A percentile compares a stretch with the other conserved stretches of the same genome.
phyloP scores from a whole-genome alignment of 2,329 filamentous ascomycete genomes.

The Arthroderma sp. region DNA sequence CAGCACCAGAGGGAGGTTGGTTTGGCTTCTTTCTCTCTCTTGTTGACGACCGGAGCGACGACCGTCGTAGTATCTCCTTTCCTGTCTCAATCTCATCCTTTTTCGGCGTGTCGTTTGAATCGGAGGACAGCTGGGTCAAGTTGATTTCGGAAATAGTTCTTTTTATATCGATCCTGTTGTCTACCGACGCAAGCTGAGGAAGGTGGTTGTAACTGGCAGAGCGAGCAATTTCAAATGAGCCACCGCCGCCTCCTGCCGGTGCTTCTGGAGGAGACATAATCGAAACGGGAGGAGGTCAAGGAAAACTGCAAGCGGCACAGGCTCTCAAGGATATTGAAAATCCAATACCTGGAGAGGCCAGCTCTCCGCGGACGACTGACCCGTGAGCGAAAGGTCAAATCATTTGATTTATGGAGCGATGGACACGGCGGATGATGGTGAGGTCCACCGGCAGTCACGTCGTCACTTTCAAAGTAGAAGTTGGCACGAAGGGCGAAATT shows the following conservation, averaged over 20 bases:
- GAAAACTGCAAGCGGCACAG: constrained; percentile 10
- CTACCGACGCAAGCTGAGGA: constrained; percentile 25
- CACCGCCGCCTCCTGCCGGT: constrained; percentile 13
- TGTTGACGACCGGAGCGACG: constrained; percentile 22
- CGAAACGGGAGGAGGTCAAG: constrained; percentile 10
- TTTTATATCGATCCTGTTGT: constrained; percentile 27
- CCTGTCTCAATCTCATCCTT: constrained; percentile 27
- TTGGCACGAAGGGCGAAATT: background rate
- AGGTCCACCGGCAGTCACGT: too few relatives aligned
- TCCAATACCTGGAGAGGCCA: constrained; percentile 23
- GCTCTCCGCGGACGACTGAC: constrained; percentile 25
- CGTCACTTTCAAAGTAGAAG: too few relatives aligned
- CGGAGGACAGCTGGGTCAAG: constrained; percentile 23
- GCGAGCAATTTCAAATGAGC: constrained; percentile 29
- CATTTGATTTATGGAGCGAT: too few relatives aligned
- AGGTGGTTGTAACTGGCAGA: constrained; percentile 47
- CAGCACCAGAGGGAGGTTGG: too few relatives aligned
- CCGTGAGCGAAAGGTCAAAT: too few relatives aligned
- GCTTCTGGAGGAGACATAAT: constrained; percentile 22
- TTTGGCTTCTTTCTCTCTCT: constrained; percentile 11
- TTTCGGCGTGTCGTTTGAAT: constrained; percentile 17
- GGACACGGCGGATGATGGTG: too few relatives aligned
- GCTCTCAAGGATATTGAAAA: background rate
- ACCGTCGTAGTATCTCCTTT: constrained; percentile 29
- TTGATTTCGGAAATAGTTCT: constrained; percentile 39